Base-by-base conservation (phyloP, 257 asterid genomes). In the Forsythia viridissima region DNA sequence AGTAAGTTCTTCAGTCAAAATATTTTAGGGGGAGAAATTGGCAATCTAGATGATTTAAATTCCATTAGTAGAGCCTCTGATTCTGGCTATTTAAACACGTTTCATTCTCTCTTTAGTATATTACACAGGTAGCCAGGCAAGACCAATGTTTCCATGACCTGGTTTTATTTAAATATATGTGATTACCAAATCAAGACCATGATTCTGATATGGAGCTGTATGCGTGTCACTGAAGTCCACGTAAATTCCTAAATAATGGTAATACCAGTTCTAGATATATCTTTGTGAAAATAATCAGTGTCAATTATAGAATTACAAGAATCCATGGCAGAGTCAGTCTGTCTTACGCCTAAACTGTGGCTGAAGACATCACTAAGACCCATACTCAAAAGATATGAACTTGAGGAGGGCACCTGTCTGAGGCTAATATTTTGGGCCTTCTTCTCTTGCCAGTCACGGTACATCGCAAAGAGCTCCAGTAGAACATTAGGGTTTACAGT, bases 401-500 rank as follows among this genome's bases (percentile, higher is more conserved):
- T 40, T 34, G 34, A 70, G 34, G 38, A 38, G 51, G 40, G 48
- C 79, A 93, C 99, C 98, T 93, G 98, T 87, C 93, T 90, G 82
- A 81, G 86, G 76, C 79, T 84, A 76, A 93, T 91, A 51, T 71
- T 89, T 83, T 85, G 88, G 30, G 92, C 87, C 79, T 88, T 88
- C 82, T 85, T 86, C 85, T 92, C 98, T 84, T 92, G 95, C 99
- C 97, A 93, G 61, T 91, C 89, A 40, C 92, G 97, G 80, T 90
- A 93, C 79, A 89, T 76, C 18, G 95, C 85, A 85, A 96, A 92
- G 82, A 96, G 96, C 88, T 96, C 98, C 81, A 92, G 89, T 78
- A 96, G 89, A 71, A 93, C 91, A 83, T 91, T 91, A 80, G 97
- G 97, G 80, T 91, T 80, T 76, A 96, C 86, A 9, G 90, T 86